These are phyloP conservation scores for Bonia amplexicaulis DNA, from an alignment of 176 grass and related monocot genomes.

Conservation along the genomic window DNA sequence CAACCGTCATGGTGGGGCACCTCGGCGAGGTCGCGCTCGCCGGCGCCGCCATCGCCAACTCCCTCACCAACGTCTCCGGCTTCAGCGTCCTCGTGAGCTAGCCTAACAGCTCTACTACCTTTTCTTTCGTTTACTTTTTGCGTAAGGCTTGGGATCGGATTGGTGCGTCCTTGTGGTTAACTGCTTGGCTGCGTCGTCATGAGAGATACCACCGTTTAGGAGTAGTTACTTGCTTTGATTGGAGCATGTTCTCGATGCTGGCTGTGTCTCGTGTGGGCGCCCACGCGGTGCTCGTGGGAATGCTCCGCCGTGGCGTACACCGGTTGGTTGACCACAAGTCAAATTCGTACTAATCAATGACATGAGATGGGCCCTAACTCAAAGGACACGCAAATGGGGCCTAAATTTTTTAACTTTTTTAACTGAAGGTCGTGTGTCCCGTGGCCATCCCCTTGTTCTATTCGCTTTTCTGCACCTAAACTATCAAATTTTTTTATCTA, in stretches of 20 bases:
- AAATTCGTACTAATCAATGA: neutral
- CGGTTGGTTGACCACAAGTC: neutral
- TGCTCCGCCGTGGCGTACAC: neutral
- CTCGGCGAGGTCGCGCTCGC: conserved; percentile 63
- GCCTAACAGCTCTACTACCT: too few relatives aligned
- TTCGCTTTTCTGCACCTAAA: neutral
- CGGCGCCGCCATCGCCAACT: conserved; percentile 59
- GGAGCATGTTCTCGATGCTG: neutral
- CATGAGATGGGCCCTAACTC: neutral
- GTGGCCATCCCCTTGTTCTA: too few relatives aligned
- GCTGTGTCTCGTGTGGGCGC: neutral
- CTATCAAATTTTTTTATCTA: too few relatives aligned
- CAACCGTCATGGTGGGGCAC: conserved; percentile 67
- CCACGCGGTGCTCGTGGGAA: neutral
- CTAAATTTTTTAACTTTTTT: too few relatives aligned
- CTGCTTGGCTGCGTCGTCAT: neutral
- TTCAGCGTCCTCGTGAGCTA: conserved; percentile 73
- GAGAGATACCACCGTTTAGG: neutral
- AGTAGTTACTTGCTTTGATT: neutral
- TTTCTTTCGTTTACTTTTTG: neutral
- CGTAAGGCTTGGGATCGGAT: neutral
- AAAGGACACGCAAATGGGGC: neutral
- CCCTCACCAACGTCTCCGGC: conserved; percentile 62
- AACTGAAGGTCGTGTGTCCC: too few relatives aligned
- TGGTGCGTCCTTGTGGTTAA: neutral